Evolutionary conservation across 2,329 filamentous ascomycete species (phyloP).

Genomic region (Ceratocystis cubensis): DNA sequence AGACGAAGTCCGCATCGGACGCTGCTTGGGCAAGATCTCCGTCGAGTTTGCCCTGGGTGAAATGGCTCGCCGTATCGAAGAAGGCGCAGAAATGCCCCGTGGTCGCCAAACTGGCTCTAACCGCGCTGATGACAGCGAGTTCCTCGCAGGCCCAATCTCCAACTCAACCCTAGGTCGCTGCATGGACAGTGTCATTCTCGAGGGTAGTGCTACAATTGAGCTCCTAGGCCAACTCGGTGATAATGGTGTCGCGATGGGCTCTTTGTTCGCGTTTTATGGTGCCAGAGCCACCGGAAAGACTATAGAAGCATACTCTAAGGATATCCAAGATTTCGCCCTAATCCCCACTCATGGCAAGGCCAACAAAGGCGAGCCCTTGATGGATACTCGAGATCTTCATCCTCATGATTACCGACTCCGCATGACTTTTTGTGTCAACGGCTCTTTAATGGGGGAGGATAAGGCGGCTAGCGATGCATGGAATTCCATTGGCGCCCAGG

Average conservation of each 20-base stretch:
- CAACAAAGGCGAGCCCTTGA: conserved; percentile 30
- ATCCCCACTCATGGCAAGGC: conserved; percentile 51
- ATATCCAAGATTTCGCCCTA: conserved; percentile 82
- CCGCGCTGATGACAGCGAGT: conserved; percentile 33
- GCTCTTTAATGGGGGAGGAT: conserved; percentile 62
- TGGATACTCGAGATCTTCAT: conserved; percentile 39
- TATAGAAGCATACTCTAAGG: conserved; percentile 75
- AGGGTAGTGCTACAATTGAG: conserved; percentile 59
- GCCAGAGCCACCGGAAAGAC: conserved; percentile 70
- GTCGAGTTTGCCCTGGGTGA: conserved; percentile 19
- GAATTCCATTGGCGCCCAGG: conserved; percentile 58
- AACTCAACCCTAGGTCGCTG: conserved; percentile 68
- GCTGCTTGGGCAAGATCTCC: conserved; percentile 62
- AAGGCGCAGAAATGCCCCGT: conserved; percentile 27
- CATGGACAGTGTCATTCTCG: conserved; percentile 64
- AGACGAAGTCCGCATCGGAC: conserved; percentile 64
- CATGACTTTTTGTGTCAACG: conserved; percentile 70
- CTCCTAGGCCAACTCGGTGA: conserved; percentile 71
- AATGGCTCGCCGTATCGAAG: conserved; percentile 19
- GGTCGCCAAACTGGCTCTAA: conserved; percentile 19
- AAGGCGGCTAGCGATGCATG: conserved; percentile 61
- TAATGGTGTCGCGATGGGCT: conserved; percentile 66
- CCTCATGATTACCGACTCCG: conserved; percentile 56
- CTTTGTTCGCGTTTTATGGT: conserved; percentile 84
- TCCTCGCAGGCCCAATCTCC: conserved; percentile 63